A percentile compares a stretch with the other conserved stretches of the same genome.
phyloP scores from a whole-genome alignment of 2,329 filamentous ascomycete species.

The Clonostachys byssicola region DNA sequence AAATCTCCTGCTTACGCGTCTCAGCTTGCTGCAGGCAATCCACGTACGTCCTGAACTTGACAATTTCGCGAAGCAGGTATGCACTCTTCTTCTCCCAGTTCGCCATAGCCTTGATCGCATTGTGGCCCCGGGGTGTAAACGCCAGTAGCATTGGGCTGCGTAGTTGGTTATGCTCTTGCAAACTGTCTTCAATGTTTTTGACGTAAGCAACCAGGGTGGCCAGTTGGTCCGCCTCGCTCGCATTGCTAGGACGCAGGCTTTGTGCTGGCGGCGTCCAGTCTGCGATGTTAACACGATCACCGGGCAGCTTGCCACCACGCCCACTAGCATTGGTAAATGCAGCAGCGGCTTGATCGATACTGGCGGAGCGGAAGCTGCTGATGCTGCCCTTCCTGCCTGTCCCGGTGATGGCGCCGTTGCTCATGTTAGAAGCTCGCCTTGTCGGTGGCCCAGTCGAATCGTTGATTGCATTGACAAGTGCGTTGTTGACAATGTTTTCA shows the following conservation, averaged over 20 bases:
- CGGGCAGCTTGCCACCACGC: slow-evolving; percentile 61
- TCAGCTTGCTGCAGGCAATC: slow-evolving; percentile 75
- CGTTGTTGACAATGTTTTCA: slow-evolving; percentile 69
- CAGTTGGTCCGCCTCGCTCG: slow-evolving; percentile 79
- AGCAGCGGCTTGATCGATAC: slow-evolving; percentile 56
- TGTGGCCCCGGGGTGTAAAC: slow-evolving; percentile 80
- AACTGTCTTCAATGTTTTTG: slow-evolving; percentile 77
- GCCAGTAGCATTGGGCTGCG: slow-evolving; percentile 84
- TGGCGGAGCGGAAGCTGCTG: slow-evolving; percentile 50
- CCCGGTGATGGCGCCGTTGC: slow-evolving; percentile 40
- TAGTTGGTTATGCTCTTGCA: slow-evolving; percentile 83
- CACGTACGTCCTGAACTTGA: slow-evolving; percentile 95
- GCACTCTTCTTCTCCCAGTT: slow-evolving; percentile 98
- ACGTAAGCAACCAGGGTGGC: slow-evolving; percentile 74
- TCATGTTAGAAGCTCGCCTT: background rate
- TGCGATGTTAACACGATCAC: slow-evolving; percentile 77
- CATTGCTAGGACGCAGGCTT: slow-evolving; percentile 79
- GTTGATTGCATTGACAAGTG: slow-evolving; percentile 47
- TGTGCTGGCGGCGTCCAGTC: slow-evolving; percentile 90
- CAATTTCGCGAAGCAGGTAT: slow-evolving; percentile 87
- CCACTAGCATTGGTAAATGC: slow-evolving; percentile 44
- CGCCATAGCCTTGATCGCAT: slow-evolving; percentile 78
- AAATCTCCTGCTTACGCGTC: slow-evolving; percentile 65
- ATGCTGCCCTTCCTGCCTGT: slow-evolving; percentile 34
- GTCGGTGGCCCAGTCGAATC: slow-evolving; percentile 26